phyloP scores from a whole-genome alignment of 179 eudicot genomes.

The Beta lomatogona region DNA sequence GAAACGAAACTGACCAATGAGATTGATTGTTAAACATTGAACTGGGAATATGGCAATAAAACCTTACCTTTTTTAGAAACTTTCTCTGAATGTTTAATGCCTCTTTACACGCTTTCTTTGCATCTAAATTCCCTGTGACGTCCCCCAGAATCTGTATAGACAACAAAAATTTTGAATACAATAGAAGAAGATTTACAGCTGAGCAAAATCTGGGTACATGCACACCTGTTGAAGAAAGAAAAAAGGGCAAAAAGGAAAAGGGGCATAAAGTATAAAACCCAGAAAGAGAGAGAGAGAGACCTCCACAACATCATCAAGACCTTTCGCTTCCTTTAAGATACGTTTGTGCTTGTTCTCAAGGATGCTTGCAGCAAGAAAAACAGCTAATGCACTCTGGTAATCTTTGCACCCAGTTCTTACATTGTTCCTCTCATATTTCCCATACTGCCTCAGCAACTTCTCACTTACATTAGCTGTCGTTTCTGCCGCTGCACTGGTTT shows the following conservation, averaged over 20 bases:
- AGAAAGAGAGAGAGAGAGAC: constrained; percentile 28
- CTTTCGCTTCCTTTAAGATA: constrained; percentile 49
- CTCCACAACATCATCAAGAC: constrained; percentile 51
- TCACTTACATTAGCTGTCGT: constrained; percentile 37
- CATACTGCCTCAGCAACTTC: constrained; percentile 41
- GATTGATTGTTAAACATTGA: background rate
- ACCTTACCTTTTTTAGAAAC: constrained; percentile 43
- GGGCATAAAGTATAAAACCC: background rate
- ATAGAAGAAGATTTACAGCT: background rate
- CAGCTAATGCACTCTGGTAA: constrained; percentile 49
- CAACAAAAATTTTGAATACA: background rate
- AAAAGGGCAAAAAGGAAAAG: background rate
- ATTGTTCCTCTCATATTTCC: constrained; percentile 52
- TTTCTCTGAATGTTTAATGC: constrained; percentile 48
- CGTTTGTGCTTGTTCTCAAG: constrained; percentile 53
- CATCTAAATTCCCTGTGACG: constrained; percentile 49
- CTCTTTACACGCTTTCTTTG: constrained; percentile 47
- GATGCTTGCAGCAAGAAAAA: constrained; percentile 57
- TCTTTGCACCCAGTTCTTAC: constrained; percentile 43
- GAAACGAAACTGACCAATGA: background rate
- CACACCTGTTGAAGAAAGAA: background rate
- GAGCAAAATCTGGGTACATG: background rate
- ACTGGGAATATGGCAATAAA: background rate
- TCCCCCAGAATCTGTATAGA: constrained; percentile 45
- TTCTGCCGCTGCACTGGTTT: constrained; percentile 42